Percentiles rank a stretch among this genome's conserved stretches.
phyloP scores from a whole-genome alignment of 2,329 filamentous ascomycete genomes.

The Teratosphaeria pseudoeucalypti region DNA sequence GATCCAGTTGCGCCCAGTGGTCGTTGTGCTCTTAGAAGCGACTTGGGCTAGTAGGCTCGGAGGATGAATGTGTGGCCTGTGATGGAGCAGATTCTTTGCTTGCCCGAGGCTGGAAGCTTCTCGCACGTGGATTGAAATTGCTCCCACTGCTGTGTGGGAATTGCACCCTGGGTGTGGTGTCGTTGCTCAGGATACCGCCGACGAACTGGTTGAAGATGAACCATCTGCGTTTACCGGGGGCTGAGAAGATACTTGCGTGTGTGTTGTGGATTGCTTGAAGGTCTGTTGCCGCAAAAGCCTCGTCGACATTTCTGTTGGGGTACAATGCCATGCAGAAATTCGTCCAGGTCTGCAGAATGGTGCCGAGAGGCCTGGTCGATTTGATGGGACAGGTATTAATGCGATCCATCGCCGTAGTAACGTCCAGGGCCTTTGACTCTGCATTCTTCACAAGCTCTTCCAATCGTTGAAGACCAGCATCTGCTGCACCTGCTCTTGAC shows the following conservation, averaged over 20 bases:
- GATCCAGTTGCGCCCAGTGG: neutral
- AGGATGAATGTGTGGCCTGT: neutral
- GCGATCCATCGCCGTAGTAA: neutral
- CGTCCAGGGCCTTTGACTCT: neutral
- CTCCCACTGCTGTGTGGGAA: neutral
- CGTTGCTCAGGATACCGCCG: neutral
- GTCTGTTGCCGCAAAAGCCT: neutral
- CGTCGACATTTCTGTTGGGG: neutral
- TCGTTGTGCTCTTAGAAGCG: neutral
- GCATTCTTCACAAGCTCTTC: neutral
- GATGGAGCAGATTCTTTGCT: neutral
- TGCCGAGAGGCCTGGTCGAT: neutral
- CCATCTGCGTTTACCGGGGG: neutral
- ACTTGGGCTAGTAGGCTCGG: neutral
- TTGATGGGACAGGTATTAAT: neutral
- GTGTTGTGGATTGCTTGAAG: neutral
- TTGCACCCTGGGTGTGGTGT: neutral
- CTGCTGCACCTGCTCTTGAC: neutral
- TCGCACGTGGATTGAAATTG: neutral
- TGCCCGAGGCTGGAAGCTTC: neutral
- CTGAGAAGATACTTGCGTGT: neutral
- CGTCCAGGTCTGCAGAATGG: neutral
- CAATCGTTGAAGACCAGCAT: neutral
- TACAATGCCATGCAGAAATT: neutral
- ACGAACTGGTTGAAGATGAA: neutral